Conservation (phyloP, 2,329 filamentous ascomycete genomes). For the Colletotrichum zoysiae region DNA sequence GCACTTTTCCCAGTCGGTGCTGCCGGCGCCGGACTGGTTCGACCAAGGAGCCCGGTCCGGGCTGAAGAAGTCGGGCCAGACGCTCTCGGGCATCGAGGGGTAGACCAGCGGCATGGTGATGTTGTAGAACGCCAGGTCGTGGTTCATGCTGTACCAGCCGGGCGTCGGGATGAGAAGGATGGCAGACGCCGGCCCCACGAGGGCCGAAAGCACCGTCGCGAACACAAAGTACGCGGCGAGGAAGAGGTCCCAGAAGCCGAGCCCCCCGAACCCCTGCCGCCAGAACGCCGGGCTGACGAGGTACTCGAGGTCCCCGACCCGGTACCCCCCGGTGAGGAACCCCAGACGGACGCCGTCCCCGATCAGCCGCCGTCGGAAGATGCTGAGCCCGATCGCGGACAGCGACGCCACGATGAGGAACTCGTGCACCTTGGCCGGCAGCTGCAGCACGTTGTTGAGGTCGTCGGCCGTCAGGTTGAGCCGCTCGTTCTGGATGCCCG, state of each 20-base stretch:
- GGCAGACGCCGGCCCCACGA: conserved; percentile 36
- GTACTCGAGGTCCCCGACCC: conserved; percentile 34
- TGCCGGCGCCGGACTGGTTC: background rate
- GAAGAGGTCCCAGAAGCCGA: conserved; percentile 5
- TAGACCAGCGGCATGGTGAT: background rate
- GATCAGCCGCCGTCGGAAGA: conserved; percentile 16
- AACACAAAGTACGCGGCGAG: conserved; percentile 14
- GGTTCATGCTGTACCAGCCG: conserved; percentile 4
- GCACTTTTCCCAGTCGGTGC: conserved; percentile 5
- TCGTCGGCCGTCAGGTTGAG: conserved; percentile 9
- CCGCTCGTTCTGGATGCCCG: background rate
- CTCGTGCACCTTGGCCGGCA: conserved; percentile 32
- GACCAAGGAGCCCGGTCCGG: background rate
- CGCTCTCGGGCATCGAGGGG: background rate
- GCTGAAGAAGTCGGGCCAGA: background rate
- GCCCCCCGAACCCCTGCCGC: background rate
- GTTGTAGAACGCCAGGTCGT: background rate
- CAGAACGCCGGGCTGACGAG: conserved; percentile 21
- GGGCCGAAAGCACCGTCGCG: conserved; percentile 26
- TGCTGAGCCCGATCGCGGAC: conserved; percentile 25
- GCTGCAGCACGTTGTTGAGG: conserved; percentile 31
- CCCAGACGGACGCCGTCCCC: conserved; percentile 29
- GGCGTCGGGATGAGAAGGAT: conserved; percentile 35
- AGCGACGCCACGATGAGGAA: conserved; percentile 30
- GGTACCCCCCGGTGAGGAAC: conserved; percentile 33